Base-by-base conservation (phyloP, 2,329 filamentous ascomycete genomes). In the Penicillium digitatum region DNA sequence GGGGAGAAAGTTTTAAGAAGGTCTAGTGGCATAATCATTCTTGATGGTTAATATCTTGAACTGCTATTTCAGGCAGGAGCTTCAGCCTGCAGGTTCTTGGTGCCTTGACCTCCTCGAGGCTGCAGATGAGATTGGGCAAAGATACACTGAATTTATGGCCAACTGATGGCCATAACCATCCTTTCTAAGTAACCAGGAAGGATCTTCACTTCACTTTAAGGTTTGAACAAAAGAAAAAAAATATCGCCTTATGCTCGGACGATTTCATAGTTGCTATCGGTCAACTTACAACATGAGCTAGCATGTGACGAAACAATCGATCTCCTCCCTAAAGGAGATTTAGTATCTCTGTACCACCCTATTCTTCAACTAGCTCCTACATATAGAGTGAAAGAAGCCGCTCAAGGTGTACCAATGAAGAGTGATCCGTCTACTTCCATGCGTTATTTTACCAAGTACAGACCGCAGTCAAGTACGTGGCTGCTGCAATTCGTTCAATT, bases 351-450 rank as follows among this genome's bases (percentile, higher is more conserved):
- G 20, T 50, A 16, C 14, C 24, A 22, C 42, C 16, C 20, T n/a
- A 34, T 14, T 29, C 42, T 48, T 20, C 16, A 45, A 45, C 7
- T 32, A 45, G 16, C 31, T 45, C 32, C 34, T 27, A 27, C 26
- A 29, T 39, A 34, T 31, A 20, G 3, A 42, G 12, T 7, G 12
- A 38, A 46, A 37, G 10, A 44, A 52, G 22, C 11, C 4, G n/a
- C 14, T 9, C 34, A 53, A 45, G 8, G 5, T 45, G 48, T 46
- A 55, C 59, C 57, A 61, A 60, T 59, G n/a, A 48, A 35, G 16
- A 48, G 42, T 14, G 38, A 47, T 59, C 57, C 57, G 11, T 55
- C n/a, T 29, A 39, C 46, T 56, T 58, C 55, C 57, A 49, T 59
- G 50, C 57, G 42, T 43, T n/a, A 26, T 48, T 37, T 38, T 48